Percentiles rank a stretch among this genome's conserved stretches.
These are phyloP conservation scores for Kwoniella mangroviensis DNA, from an alignment of 768 basidiomycete species.

Conservation along the genomic window DNA sequence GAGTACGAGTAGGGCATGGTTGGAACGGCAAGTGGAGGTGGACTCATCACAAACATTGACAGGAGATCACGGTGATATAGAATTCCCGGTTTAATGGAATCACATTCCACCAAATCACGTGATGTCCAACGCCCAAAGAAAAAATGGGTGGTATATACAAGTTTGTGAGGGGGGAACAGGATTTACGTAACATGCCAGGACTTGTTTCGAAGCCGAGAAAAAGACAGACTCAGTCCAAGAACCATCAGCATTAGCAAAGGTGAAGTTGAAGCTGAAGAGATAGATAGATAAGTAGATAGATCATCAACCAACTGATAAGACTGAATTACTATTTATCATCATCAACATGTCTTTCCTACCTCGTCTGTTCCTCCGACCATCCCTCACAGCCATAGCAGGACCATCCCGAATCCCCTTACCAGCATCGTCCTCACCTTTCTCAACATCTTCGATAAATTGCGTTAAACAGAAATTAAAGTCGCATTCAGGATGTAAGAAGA, in stretches of 20 bases:
- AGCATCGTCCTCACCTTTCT: conserved; percentile 18
- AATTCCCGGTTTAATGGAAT: neutral
- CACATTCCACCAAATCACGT: conserved; percentile 7
- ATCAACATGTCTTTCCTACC: conserved; percentile 27
- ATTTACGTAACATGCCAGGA: conserved; percentile 1
- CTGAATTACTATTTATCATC: neutral
- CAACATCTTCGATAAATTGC: conserved; percentile 31
- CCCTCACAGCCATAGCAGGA: conserved; percentile 1
- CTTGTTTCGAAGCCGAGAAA: neutral
- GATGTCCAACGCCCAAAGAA: neutral
- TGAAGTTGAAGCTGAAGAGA: too few species aligned
- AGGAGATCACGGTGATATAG: conserved; percentile 13
- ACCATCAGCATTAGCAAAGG: neutral
- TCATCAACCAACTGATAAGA: neutral
- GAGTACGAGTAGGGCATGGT: neutral
- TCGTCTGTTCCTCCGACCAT: conserved; percentile 22
- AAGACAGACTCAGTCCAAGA: neutral
- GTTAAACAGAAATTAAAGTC: conserved; percentile 56
- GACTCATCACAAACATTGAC: neutral
- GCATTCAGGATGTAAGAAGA: conserved; percentile 58
- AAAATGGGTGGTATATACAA: neutral
- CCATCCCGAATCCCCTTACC: conserved; percentile 19
- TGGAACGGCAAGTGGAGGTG: neutral
- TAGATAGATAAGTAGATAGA: too few species aligned
- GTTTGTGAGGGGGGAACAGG: neutral